Evolutionary conservation across 2,329 filamentous ascomycete species (phyloP).

Genomic region (Diaporthe citrichinensis): DNA sequence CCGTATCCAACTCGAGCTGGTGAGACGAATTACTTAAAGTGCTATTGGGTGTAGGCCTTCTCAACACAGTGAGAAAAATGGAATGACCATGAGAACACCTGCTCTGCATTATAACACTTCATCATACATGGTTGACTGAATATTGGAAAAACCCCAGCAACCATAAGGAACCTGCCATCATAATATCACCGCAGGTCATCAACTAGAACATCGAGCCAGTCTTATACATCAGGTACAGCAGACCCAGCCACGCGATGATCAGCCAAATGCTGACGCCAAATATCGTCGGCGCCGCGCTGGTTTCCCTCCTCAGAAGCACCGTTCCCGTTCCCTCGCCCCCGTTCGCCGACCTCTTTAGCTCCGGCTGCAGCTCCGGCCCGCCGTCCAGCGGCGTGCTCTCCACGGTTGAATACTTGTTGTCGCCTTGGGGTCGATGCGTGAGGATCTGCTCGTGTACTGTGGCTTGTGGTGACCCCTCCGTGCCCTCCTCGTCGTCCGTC

Average conservation of each 20-base stretch:
- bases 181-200: not conserved
- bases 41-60: not conserved
- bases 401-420: not conserved
- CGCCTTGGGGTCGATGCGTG: not conserved
- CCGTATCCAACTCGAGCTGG: not conserved
- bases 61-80: not conserved
- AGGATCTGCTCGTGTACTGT: not conserved
- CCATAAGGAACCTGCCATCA: not conserved
- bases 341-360: not conserved
- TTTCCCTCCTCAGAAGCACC: conserved; percentile 9
- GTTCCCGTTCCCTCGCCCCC: not conserved
- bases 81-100: not conserved
- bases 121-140: not conserved
- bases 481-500: not conserved
- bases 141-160: not conserved
- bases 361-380: not conserved
- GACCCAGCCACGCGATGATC: conserved; percentile 31
- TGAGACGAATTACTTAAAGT: not conserved
- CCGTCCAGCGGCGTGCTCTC: not conserved
- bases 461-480: not conserved
- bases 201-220: conserved; percentile 36
- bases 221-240: conserved; percentile 38
- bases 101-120: not conserved
- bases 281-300: conserved; percentile 33
- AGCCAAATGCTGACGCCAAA: conserved; percentile 34